These are phyloP conservation scores for Alternaria dauci DNA, from an alignment of 2,329 filamentous ascomycete species.

Conservation along the genomic window DNA sequence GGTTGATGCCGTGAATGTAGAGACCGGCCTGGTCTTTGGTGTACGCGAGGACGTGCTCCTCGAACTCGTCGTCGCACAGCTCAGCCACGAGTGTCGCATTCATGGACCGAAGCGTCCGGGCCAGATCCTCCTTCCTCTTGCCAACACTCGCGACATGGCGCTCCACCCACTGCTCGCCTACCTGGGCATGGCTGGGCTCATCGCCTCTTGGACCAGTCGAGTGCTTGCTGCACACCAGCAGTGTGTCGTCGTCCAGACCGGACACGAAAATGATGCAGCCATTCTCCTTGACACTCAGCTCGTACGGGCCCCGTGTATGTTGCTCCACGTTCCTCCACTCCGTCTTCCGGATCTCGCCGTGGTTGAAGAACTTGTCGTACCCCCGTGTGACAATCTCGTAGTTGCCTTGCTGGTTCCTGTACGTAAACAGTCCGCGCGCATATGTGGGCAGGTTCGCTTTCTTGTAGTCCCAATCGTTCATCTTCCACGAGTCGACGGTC, in stretches of 20 bases:
- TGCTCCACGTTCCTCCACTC: conserved; percentile 80
- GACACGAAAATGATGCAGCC: conserved; percentile 99
- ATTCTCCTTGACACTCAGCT: conserved; percentile 97
- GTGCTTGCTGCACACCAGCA: conserved; percentile 99
- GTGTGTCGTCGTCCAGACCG: conserved; percentile 84
- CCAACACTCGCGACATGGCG: conserved; percentile 79
- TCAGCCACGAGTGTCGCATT: conserved; percentile 97
- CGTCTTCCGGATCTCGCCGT: conserved; percentile 81
- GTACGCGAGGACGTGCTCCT: conserved; percentile 96
- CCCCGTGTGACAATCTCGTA: conserved; percentile 85
- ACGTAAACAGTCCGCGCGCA: conserved; percentile 93
- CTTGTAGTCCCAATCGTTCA: conserved; percentile 98
- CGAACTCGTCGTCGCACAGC: conserved; percentile 93
- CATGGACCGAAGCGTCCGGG: conserved; percentile 74
- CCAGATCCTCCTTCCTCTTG: conserved; percentile 80
- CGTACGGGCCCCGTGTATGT: conserved; percentile 86
- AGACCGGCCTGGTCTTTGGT: conserved; percentile 82
- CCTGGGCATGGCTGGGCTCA: conserved; percentile 81
- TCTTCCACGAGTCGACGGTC: conserved; percentile 87
- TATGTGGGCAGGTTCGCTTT: conserved; percentile 85
- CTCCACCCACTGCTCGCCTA: conserved; percentile 83
- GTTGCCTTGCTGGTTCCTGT: conserved; percentile 67
- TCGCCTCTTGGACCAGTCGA: conserved; percentile 85
- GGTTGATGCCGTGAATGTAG: conserved; percentile 94
- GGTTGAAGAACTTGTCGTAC: conserved; percentile 99